Base-by-base conservation (phyloP, 176 grass and related monocot species). In the Phyllostachys edulis region DNA sequence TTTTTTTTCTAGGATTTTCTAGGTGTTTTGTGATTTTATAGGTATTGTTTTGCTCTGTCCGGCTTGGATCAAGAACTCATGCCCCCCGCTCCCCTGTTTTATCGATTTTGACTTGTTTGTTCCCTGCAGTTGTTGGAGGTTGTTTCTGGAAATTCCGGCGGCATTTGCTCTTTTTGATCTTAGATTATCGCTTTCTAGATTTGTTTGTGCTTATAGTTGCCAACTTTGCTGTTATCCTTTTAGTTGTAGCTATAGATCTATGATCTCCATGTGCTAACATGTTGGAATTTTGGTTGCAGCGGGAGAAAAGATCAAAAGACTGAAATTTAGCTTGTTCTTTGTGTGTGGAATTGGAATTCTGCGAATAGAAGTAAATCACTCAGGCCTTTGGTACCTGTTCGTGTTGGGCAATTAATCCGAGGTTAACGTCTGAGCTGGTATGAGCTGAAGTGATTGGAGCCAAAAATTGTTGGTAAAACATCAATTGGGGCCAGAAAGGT, bases 211-310 rank as follows among this genome's bases (percentile, higher is more conserved):
- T 75, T n/a, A 45, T 41, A 81, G 24, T 16, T 80, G 60, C 49
- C 37, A 75, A 45, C 59, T 80, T 74, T 40, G 60, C 23, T 45
- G 55, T 23, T 52, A 23, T 37, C 42, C 20, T 36, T 16, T 24
- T 63, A 18, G 76, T 12, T 82, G 29, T 36, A 76, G 37, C 78
- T 68, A 54, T 75, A 81, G 47, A 66, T 75, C 71, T 85, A 68
- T 45, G 62, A 69, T 76, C 60, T 42, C 60, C 81, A 12, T 63
- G 71, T 75, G 59, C 34, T 84, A 67, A 84, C 56, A 21, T 67
- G 71, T 69, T 76, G 39, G 13, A 60, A 66, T 75, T 81, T 87
- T 49, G 59, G 39, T 63, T 81, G 69, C 57, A 87, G 77, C 40
- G 38, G 70, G 63, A 20, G n/a, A 65, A 62, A 82, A 17, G 54